Evolutionary conservation across 345 rosid species (phyloP).

Genomic region (Populus simonii): DNA sequence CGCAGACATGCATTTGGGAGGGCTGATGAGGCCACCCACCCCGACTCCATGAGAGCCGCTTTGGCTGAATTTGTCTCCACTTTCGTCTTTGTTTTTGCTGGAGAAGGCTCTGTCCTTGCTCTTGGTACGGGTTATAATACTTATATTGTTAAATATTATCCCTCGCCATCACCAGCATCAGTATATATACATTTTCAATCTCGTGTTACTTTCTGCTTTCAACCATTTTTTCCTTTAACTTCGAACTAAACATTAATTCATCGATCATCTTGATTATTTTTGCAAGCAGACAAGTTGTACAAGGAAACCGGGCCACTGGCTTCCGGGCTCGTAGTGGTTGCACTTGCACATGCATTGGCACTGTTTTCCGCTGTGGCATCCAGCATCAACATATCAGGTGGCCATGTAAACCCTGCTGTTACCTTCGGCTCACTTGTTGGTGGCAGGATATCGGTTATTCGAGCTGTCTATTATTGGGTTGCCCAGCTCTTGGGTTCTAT

Average conservation of each 20-base stretch:
- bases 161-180: too few relatives aligned
- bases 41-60: too few relatives aligned
- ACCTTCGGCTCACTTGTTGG: slow-evolving; percentile 66
- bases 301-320: slow-evolving; percentile 36
- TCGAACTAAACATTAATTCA: too few relatives aligned
- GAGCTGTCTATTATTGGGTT: slow-evolving; percentile 63
- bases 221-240: too few relatives aligned
- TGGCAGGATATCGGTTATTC: slow-evolving; percentile 57
- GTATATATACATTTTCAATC: too few relatives aligned
- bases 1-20: slow-evolving; percentile 42
- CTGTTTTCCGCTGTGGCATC: slow-evolving; percentile 57
- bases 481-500: slow-evolving; percentile 74
- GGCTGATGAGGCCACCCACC: slow-evolving; percentile 29
- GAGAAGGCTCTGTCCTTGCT: slow-evolving; percentile 36
- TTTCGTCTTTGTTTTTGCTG: too few relatives aligned
- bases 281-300: slow-evolving; percentile 46
- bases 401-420: slow-evolving; percentile 78
- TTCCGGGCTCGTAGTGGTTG: slow-evolving; percentile 43
- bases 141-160: too few relatives aligned
- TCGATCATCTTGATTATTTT: background rate
- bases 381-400: slow-evolving; percentile 65
- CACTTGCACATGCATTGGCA: slow-evolving; percentile 68
- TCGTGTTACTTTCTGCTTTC: too few relatives aligned
- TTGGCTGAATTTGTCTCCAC: too few relatives aligned
- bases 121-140: slow-evolving; percentile 29